A percentile compares a stretch with the other conserved stretches of the same genome.
Conservation (phyloP, 2,329 filamentous ascomycete species). For the Paramyrothecium roridum region DNA sequence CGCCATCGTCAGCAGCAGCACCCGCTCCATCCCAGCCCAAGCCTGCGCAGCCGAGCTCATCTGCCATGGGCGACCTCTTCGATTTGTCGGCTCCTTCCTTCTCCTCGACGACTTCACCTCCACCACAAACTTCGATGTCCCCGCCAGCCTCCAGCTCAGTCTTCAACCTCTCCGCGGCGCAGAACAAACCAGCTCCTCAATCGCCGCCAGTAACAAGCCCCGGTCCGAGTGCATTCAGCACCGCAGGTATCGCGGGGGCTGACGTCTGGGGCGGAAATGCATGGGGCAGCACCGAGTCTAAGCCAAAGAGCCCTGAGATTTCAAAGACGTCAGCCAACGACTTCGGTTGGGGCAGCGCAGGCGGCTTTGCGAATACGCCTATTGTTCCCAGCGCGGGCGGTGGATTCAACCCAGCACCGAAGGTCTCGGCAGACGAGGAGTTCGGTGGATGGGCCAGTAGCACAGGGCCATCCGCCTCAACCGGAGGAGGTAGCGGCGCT, state of each 20-base stretch:
- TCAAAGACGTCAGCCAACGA: conserved; percentile 50
- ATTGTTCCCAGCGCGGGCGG: conserved; percentile 62
- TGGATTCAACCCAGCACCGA: conserved; percentile 62
- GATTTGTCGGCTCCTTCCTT: conserved; percentile 62
- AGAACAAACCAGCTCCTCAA: conserved; percentile 40
- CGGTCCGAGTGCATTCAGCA: conserved; percentile 32
- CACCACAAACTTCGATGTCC: conserved; percentile 32
- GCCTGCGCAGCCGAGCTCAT: conserved; percentile 43
- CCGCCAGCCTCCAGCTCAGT: conserved; percentile 56
- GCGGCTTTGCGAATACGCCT: conserved; percentile 51
- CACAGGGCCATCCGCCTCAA: conserved; percentile 41
- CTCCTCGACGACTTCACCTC: conserved; percentile 26
- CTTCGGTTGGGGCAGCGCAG: conserved; percentile 54
- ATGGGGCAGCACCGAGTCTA: conserved; percentile 61
- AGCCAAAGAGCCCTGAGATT: conserved; percentile 49
- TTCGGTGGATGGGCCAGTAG: conserved; percentile 93
- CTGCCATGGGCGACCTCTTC: conserved; percentile 75
- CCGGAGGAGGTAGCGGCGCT: conserved; percentile 35
- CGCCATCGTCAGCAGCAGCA: conserved; percentile 37
- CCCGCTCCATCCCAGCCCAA: conserved; percentile 32
- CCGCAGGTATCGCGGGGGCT: conserved; percentile 42
- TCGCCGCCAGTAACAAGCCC: conserved; percentile 30
- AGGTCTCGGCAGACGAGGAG: conserved; percentile 85
- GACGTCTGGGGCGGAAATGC: conserved; percentile 88
- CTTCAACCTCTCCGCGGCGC: conserved; percentile 72